Evolutionary conservation across 192 early-diverging fungal genomes (phyloP).

Genomic region (Phlyctochytrium planicorne): DNA sequence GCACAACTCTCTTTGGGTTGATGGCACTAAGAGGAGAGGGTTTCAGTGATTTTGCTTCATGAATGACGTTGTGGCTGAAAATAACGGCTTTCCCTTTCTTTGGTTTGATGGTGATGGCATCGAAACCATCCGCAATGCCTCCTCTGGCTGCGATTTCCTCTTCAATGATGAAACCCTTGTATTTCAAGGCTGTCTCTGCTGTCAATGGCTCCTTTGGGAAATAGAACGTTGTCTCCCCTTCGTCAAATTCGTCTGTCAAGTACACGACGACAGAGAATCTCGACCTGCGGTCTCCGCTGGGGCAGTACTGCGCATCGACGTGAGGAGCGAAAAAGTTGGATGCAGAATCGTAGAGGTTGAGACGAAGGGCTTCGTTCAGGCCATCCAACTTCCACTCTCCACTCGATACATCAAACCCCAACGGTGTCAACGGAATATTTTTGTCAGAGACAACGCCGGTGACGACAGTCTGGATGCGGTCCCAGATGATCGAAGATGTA

Average conservation of each 20-base stretch:
- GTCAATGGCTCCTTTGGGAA: background rate
- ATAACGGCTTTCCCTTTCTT: background rate
- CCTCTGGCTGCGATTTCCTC: background rate
- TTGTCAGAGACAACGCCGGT: background rate
- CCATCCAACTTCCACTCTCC: background rate
- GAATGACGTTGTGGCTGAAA: background rate
- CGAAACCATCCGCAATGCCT: background rate
- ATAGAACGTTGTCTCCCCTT: slow-evolving; percentile 6
- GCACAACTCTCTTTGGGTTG: background rate
- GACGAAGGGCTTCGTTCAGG: background rate
- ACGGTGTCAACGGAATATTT: background rate
- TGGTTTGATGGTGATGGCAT: background rate
- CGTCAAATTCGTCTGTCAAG: slow-evolving; percentile 6
- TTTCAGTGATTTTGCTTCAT: background rate
- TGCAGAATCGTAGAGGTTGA: background rate
- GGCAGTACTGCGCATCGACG: slow-evolving; percentile 11
- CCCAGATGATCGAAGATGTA: background rate
- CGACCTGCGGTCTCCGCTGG: background rate
- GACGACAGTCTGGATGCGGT: background rate
- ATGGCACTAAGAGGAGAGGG: too few relatives aligned
- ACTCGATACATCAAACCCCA: background rate
- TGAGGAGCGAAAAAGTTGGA: slow-evolving; percentile 9
- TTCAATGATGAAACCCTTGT: background rate
- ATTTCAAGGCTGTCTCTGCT: background rate
- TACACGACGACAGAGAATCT: slow-evolving; percentile 13